A percentile compares a stretch with the other conserved stretches of the same genome.
phyloP scores from a whole-genome alignment of 1,139 yeast genomes.

The Scheffersomyces insectosa region DNA sequence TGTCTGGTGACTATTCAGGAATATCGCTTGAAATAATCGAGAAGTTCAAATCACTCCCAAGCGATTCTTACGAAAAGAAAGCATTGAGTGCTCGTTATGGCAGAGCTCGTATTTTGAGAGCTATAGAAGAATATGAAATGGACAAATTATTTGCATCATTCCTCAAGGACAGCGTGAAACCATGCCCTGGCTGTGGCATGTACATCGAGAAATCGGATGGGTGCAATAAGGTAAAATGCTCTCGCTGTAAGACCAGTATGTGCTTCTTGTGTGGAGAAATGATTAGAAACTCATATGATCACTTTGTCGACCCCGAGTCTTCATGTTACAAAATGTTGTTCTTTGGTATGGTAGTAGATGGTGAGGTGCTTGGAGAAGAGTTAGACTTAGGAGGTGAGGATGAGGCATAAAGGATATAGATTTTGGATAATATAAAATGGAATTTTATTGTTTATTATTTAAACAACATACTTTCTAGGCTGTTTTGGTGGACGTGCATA shows the following conservation, averaged over 20 bases:
- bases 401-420: conserved; percentile 3
- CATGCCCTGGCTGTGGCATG: conserved; percentile 58
- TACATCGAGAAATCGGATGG: conserved; percentile 65
- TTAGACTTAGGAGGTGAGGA: conserved; percentile 19
- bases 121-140: conserved; percentile 47
- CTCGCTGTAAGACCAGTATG: conserved; percentile 49
- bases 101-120: conserved; percentile 38
- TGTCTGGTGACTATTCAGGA: conserved; percentile 24
- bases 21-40: conserved; percentile 48
- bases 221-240: conserved; percentile 67
- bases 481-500: conserved; percentile 24
- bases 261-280: conserved; percentile 58
- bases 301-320: conserved; percentile 44
- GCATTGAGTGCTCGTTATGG: conserved; percentile 55
- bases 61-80: conserved; percentile 29
- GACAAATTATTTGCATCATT: conserved; percentile 51
- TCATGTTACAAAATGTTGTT: conserved; percentile 56
- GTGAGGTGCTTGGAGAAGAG: too few relatives aligned
- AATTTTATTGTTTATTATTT: neutral
- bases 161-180: conserved; percentile 38
- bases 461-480: conserved; percentile 3
- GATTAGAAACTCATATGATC: conserved; percentile 46
- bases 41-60: conserved; percentile 30
- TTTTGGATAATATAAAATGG: too few relatives aligned
- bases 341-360: conserved; percentile 46